Conservation (phyloP, 106 monocot species). For the Alisma plantagoaquatica region DNA sequence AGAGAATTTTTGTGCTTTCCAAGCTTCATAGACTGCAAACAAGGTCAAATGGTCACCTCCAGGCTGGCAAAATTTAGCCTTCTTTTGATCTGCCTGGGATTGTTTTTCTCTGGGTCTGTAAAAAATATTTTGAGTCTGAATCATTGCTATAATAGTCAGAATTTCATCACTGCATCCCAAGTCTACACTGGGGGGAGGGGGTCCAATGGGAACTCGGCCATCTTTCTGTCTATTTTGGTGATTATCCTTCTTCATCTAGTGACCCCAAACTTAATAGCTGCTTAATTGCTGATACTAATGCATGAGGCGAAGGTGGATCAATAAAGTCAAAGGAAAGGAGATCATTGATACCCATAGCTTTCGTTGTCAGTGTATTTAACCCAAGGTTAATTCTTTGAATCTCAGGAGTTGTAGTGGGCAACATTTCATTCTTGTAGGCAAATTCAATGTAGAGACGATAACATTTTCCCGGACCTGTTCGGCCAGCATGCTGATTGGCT, state of each 20-base stretch:
- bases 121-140: slow-evolving; percentile 87
- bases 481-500: too few relatives aligned
- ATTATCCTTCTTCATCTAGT: slow-evolving; percentile 63
- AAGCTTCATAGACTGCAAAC: too few relatives aligned
- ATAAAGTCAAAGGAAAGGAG: slow-evolving; percentile 76
- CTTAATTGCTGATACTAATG: slow-evolving; percentile 60
- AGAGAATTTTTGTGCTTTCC: too few relatives aligned
- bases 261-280: slow-evolving; percentile 55
- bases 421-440: slow-evolving; percentile 52
- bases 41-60: slow-evolving; percentile 87
- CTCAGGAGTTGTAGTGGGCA: slow-evolving; percentile 67
- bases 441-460: slow-evolving; percentile 68
- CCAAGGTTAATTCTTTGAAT: slow-evolving; percentile 61
- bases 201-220: slow-evolving; percentile 68
- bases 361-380: slow-evolving; percentile 54
- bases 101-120: slow-evolving; percentile 80
- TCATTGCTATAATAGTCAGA: slow-evolving; percentile 60
- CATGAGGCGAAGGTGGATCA: slow-evolving; percentile 75
- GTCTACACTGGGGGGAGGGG: too few relatives aligned
- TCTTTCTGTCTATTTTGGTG: slow-evolving; percentile 55
- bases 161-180: slow-evolving; percentile 79
- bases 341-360: slow-evolving; percentile 76
- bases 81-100: slow-evolving; percentile 77
- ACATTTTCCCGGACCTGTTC: slow-evolving; percentile 78
- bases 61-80: slow-evolving; percentile 61